phyloP scores from a whole-genome alignment of 2,329 filamentous ascomycete species.

The Aureobasidium leucospermi region DNA sequence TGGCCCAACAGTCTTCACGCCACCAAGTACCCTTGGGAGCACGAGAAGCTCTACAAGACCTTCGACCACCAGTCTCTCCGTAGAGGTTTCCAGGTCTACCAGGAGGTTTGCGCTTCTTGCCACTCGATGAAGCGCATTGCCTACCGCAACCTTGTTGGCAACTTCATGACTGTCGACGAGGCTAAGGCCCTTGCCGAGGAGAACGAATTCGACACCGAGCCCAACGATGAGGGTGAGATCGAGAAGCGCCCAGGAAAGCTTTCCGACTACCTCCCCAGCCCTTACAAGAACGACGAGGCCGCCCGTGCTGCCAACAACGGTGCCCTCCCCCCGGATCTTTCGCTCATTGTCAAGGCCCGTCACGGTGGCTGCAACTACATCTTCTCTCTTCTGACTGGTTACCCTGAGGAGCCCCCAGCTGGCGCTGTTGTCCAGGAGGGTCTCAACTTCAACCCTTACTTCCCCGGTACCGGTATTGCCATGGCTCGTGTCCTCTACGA shows the following conservation, averaged over 20 bases:
- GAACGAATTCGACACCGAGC: slow-evolving; percentile 97
- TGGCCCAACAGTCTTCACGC: slow-evolving; percentile 68
- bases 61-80: slow-evolving; percentile 97
- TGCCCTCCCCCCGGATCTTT: slow-evolving; percentile 94
- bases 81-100: slow-evolving; percentile 99
- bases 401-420: slow-evolving; percentile 91
- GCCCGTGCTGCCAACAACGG: slow-evolving; percentile 97
- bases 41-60: slow-evolving; percentile 84
- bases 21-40: slow-evolving; percentile 91
- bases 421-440: slow-evolving; percentile 78
- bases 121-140: slow-evolving; percentile 93
- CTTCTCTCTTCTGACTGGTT: slow-evolving; percentile 92
- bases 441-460: slow-evolving; percentile 99
- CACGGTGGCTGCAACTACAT: slow-evolving; percentile 99
- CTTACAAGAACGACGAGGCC: slow-evolving; percentile 99
- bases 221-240: slow-evolving; percentile 95
- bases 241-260: slow-evolving; percentile 98
- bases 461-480: slow-evolving; percentile 96
- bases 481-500: slow-evolving; percentile 99
- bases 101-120: slow-evolving; percentile 95
- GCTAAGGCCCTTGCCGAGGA: slow-evolving; percentile 96
- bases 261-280: slow-evolving; percentile 88
- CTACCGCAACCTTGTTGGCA: slow-evolving; percentile 85
- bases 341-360: slow-evolving; percentile 92
- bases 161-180: slow-evolving; percentile 91